These are phyloP conservation scores for Hermanozyma aechmeae DNA, from an alignment of 805 yeast genomes.

Conservation along the genomic window DNA sequence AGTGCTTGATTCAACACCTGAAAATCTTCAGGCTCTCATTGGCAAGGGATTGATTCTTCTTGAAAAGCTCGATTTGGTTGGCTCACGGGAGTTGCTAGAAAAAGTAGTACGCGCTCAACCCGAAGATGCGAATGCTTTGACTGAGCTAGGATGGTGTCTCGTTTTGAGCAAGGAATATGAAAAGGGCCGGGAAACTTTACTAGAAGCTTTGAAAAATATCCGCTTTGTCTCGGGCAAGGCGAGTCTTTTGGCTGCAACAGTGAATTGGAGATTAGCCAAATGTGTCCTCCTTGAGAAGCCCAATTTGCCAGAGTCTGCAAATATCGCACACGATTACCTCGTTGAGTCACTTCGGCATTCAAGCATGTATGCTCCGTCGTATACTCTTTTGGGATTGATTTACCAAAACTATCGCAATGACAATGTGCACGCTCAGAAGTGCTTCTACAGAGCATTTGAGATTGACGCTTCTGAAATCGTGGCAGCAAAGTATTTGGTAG, in stretches of 20 bases:
- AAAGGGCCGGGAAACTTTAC: slow-evolving; percentile 45
- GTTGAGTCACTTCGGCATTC: slow-evolving; percentile 55
- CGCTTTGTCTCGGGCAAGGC: slow-evolving; percentile 45
- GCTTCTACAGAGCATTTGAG: slow-evolving; percentile 86
- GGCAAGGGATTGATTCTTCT: slow-evolving; percentile 77
- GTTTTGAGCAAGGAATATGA: slow-evolving; percentile 42
- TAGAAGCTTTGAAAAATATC: slow-evolving; percentile 30
- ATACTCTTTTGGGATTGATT: slow-evolving; percentile 71
- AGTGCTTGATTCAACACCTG: slow-evolving; percentile 33
- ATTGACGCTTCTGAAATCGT: slow-evolving; percentile 64
- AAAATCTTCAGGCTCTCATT: slow-evolving; percentile 53
- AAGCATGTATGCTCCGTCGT: slow-evolving; percentile 67
- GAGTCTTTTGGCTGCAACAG: slow-evolving; percentile 47
- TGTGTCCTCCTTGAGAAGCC: slow-evolving; percentile 36
- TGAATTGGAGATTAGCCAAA: slow-evolving; percentile 68
- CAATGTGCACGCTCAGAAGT: slow-evolving; percentile 62
- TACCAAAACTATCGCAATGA: slow-evolving; percentile 55
- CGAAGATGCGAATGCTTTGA: slow-evolving; percentile 46
- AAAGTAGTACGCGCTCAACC: slow-evolving; percentile 42
- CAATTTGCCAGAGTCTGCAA: slow-evolving; percentile 14
- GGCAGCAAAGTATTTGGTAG: slow-evolving; percentile 68
- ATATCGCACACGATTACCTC: slow-evolving; percentile 48
- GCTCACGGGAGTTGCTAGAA: slow-evolving; percentile 46
- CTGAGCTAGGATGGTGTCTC: slow-evolving; percentile 75
- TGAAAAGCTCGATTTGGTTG: slow-evolving; percentile 48